These are phyloP conservation scores for Pseudonectria buxi DNA, from an alignment of 2,329 filamentous ascomycete species.

Conservation along the genomic window DNA sequence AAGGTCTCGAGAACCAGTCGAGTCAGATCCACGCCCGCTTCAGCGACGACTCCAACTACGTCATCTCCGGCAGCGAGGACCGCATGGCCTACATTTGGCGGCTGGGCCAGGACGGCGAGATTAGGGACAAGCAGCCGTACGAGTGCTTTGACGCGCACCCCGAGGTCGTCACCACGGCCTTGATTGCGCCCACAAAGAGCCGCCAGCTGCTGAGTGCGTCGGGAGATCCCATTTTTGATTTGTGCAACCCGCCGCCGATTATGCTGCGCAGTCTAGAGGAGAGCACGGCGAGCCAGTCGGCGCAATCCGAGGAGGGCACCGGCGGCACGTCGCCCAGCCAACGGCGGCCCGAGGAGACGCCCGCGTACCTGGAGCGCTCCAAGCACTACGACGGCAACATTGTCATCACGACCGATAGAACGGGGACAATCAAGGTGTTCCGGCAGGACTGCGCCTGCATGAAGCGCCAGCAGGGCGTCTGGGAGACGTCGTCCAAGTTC, in stretches of 20 bases:
- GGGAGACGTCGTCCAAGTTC: slow-evolving; percentile 72
- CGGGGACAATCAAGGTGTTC: slow-evolving; percentile 87
- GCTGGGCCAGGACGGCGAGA: slow-evolving; percentile 46
- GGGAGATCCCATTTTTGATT: slow-evolving; percentile 88
- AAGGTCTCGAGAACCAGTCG: slow-evolving; percentile 81
- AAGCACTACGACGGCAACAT: slow-evolving; percentile 80
- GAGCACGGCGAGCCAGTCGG: slow-evolving; percentile 36
- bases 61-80: slow-evolving; percentile 92
- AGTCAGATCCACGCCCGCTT: slow-evolving; percentile 88
- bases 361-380: slow-evolving; percentile 69
- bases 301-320: slow-evolving; percentile 29
- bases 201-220: slow-evolving; percentile 71
- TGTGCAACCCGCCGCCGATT: slow-evolving; percentile 91
- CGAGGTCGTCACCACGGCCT: slow-evolving; percentile 79
- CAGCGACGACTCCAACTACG: slow-evolving; percentile 76
- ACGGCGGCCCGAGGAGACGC: slow-evolving; percentile 58
- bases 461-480: slow-evolving; percentile 70
- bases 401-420: slow-evolving; percentile 83
- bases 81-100: slow-evolving; percentile 88
- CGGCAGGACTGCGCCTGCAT: slow-evolving; percentile 84
- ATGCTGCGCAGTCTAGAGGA: slow-evolving; percentile 72
- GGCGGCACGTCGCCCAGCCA: slow-evolving; percentile 23
- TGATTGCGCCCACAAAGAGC: slow-evolving; percentile 75
- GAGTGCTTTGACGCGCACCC: slow-evolving; percentile 90
- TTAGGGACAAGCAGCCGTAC: slow-evolving; percentile 71